Evolutionary conservation across 768 basidiomycete genomes (phyloP).

Genomic region (Rubroboletus satanas): DNA sequence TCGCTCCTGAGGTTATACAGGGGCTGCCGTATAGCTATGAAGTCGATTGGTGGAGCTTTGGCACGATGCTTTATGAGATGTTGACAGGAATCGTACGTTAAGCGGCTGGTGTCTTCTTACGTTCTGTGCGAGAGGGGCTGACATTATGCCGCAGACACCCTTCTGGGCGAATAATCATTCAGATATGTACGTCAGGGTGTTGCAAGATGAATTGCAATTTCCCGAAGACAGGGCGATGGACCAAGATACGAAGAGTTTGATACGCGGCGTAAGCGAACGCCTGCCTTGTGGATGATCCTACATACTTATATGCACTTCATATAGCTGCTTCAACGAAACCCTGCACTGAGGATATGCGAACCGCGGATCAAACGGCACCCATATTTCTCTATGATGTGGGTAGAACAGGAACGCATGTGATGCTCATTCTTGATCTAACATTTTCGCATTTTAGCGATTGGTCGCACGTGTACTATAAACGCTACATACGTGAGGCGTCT

Average conservation of each 20-base stretch:
- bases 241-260: slow-evolving; percentile 90
- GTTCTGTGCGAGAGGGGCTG: slow-evolving; percentile 15
- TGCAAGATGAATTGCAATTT: slow-evolving; percentile 87
- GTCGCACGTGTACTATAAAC: slow-evolving; percentile 92
- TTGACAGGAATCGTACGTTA: slow-evolving; percentile 80
- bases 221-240: slow-evolving; percentile 91
- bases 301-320: slow-evolving; percentile 11
- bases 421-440: slow-evolving; percentile 9
- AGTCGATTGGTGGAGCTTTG: slow-evolving; percentile 98
- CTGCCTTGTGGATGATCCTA: not conserved
- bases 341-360: slow-evolving; percentile 85
- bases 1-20: slow-evolving; percentile 95
- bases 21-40: slow-evolving; percentile 88
- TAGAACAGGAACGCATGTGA: slow-evolving; percentile 12
- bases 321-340: slow-evolving; percentile 90
- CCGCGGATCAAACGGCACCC: slow-evolving; percentile 91
- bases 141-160: slow-evolving; percentile 58
- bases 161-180: slow-evolving; percentile 92
- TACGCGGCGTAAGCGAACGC: slow-evolving; percentile 75
- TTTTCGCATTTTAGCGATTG: slow-evolving; percentile 61
- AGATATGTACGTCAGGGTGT: slow-evolving; percentile 90
- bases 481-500: slow-evolving; percentile 74
- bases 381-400: slow-evolving; percentile 93
- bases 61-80: slow-evolving; percentile 98
- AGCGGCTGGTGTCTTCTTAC: slow-evolving; percentile 7